phyloP scores from a whole-genome alignment of 441 rosid genomes.

The Arabidopsis hybrid region DNA sequence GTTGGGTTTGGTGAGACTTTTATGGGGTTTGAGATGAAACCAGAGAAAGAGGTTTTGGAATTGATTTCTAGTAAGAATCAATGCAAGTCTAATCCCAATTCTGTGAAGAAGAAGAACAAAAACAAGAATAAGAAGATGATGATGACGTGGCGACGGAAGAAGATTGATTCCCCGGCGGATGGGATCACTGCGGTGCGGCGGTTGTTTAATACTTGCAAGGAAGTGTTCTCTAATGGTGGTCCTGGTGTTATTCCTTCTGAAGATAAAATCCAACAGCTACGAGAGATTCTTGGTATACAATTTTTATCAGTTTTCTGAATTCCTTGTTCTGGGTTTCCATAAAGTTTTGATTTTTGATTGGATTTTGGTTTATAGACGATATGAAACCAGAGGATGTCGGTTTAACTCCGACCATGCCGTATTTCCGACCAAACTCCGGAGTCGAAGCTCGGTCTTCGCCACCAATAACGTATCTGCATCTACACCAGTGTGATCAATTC shows the following conservation, averaged over 20 bases:
- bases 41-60: slow-evolving; percentile 53
- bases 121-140: slow-evolving; percentile 7
- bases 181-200: slow-evolving; percentile 52
- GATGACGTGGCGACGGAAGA: slow-evolving; percentile 47
- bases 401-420: slow-evolving; percentile 60
- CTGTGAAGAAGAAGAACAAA: slow-evolving; percentile 18
- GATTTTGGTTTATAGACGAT: slow-evolving; percentile 50
- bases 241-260: slow-evolving; percentile 69
- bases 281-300: slow-evolving; percentile 68
- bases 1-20: slow-evolving; percentile 22
- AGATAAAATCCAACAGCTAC: slow-evolving; percentile 61
- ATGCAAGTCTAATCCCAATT: slow-evolving; percentile 32
- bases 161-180: slow-evolving; percentile 38
- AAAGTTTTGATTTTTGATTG: slow-evolving; percentile 19
- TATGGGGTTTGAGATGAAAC: slow-evolving; percentile 74
- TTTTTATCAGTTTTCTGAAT: background rate
- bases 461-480: slow-evolving; percentile 63
- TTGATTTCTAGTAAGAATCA: slow-evolving; percentile 43
- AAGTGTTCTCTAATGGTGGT: slow-evolving; percentile 61
- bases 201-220: slow-evolving; percentile 72
- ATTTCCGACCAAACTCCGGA: slow-evolving; percentile 39
- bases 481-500: slow-evolving; percentile 66
- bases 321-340: slow-evolving; percentile 4
- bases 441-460: slow-evolving; percentile 37
- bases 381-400: slow-evolving; percentile 69